phyloP scores from a whole-genome alignment of 306 rosid species.

The Alnus rubra region DNA sequence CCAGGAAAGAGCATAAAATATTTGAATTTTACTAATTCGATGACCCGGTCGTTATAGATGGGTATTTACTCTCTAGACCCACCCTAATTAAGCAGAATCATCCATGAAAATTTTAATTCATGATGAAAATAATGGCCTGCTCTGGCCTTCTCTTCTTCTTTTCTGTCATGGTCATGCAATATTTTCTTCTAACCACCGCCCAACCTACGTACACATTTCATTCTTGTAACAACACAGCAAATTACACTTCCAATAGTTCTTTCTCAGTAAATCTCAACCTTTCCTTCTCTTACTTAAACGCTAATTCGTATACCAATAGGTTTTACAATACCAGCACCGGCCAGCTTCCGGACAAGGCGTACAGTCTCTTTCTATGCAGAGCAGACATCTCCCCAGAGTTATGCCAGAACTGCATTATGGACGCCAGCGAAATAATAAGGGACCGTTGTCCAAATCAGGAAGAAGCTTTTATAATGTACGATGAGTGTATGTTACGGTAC shows the following conservation, averaged over 20 bases:
- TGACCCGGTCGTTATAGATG: too few relatives aligned
- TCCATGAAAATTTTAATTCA: too few relatives aligned
- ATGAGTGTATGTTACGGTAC: slow-evolving; percentile 38
- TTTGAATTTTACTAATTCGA: too few relatives aligned
- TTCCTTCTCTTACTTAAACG: neutral
- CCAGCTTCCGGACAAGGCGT: slow-evolving; percentile 31
- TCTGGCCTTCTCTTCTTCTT: slow-evolving; percentile 16
- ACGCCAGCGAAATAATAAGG: too few relatives aligned
- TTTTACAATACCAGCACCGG: slow-evolving; percentile 46
- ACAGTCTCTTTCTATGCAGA: slow-evolving; percentile 46
- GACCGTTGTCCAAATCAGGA: slow-evolving; percentile 44
- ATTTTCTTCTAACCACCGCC: slow-evolving; percentile 24
- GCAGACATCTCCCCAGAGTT: slow-evolving; percentile 34
- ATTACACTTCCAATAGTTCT: slow-evolving; percentile 49
- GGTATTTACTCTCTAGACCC: too few relatives aligned
- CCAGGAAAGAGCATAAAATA: too few relatives aligned
- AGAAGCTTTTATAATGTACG: slow-evolving; percentile 45
- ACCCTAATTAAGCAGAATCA: too few relatives aligned
- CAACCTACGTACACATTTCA: slow-evolving; percentile 1
- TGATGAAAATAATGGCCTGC: slow-evolving; percentile 12
- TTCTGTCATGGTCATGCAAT: neutral
- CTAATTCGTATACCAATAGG: slow-evolving; percentile 27
- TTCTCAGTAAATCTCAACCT: slow-evolving; percentile 43
- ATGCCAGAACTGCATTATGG: slow-evolving; percentile 42
- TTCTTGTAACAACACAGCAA: slow-evolving; percentile 27